These are phyloP conservation scores for Cinnamomum micranthum DNA, from an alignment of 164 flowering plant genomes.

Conservation along the genomic window DNA sequence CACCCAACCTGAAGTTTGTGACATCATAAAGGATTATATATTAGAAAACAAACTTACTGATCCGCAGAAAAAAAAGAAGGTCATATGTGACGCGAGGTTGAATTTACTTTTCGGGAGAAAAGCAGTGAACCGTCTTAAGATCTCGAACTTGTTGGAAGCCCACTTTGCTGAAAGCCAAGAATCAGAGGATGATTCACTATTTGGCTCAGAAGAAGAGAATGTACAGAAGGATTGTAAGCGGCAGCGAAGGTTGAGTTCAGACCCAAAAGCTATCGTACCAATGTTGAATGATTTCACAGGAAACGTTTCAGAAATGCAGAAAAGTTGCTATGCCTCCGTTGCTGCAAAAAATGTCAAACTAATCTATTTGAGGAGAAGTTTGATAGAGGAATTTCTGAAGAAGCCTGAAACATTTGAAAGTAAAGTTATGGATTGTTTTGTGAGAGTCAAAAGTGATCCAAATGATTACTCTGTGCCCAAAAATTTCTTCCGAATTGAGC, in stretches of 20 bases:
- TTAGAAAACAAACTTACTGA: constrained; percentile 41
- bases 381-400: constrained; percentile 46
- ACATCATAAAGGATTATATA: constrained; percentile 46
- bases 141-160: constrained; percentile 36
- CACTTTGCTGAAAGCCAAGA: constrained; percentile 55
- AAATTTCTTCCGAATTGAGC: constrained; percentile 46
- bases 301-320: constrained; percentile 11
- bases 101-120: constrained; percentile 46
- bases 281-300: constrained; percentile 3
- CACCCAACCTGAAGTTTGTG: constrained; percentile 43
- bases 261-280: constrained; percentile 11
- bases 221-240: constrained; percentile 11
- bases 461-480: constrained; percentile 33
- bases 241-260: constrained; percentile 12
- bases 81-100: constrained; percentile 49
- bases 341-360: constrained; percentile 47
- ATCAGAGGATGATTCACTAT: constrained; percentile 37
- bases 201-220: constrained; percentile 26
- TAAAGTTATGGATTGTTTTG: constrained; percentile 61
- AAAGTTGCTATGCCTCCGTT: constrained; percentile 55
- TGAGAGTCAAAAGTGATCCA: constrained; percentile 56
- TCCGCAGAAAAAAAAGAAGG: constrained; percentile 46
- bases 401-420: constrained; percentile 42
- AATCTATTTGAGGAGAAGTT: constrained; percentile 57
- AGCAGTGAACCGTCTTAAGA: constrained; percentile 28